These are phyloP conservation scores for Cymodocea nodosa DNA, from an alignment of 116 monocot species.

Conservation along the genomic window DNA sequence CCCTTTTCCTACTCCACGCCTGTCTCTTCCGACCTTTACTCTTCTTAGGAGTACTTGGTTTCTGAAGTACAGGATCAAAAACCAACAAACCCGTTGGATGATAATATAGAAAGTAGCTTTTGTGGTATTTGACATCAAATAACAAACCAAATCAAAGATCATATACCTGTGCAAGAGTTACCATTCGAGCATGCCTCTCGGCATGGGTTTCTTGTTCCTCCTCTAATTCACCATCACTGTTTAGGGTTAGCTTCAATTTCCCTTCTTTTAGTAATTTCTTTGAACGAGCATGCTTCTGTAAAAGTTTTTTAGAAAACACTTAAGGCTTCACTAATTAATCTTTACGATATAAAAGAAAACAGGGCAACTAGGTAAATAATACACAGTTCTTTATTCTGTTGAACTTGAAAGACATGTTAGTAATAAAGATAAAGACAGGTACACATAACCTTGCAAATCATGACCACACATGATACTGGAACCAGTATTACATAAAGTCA, in stretches of 20 bases:
- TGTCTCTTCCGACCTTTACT: constrained; percentile 49
- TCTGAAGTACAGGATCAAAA: constrained; percentile 25
- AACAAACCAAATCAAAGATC: neutral
- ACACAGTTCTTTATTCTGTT: neutral
- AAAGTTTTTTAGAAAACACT: neutral
- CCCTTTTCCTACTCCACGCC: constrained; percentile 38
- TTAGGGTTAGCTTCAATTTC: constrained; percentile 65
- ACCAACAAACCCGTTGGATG: neutral
- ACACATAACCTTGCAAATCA: neutral
- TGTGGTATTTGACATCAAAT: neutral
- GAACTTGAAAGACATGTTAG: neutral
- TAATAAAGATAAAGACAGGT: neutral
- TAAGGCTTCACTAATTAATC: neutral
- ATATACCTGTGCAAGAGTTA: constrained; percentile 61
- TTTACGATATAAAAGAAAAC: neutral
- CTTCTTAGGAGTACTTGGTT: constrained; percentile 21
- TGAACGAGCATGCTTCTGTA: constrained; percentile 75
- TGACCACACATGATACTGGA: neutral
- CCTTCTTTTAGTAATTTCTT: constrained; percentile 65
- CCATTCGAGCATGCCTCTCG: constrained; percentile 72
- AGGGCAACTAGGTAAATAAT: neutral
- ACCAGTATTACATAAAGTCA: too few species aligned
- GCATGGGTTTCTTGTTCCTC: constrained; percentile 93
- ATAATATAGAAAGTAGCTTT: neutral
- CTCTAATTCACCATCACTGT: constrained; percentile 90